Percentiles rank a stretch among this genome's conserved stretches.
Evolutionary conservation across 495 filamentous ascomycete species (phyloP).

Genomic region (Hyaloscypha finlandica): DNA sequence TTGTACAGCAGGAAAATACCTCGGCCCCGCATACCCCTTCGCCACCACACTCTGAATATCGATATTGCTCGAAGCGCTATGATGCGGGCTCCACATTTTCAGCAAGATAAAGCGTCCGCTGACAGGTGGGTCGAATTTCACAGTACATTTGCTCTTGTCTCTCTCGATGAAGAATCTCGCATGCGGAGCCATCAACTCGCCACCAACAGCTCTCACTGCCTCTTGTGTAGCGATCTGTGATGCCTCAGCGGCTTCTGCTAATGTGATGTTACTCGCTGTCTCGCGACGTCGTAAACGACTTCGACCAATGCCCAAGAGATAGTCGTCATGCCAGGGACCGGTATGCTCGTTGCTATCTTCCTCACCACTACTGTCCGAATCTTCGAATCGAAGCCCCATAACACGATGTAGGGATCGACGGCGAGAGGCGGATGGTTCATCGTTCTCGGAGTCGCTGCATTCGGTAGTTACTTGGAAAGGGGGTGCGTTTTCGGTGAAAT

Average conservation of each 20-base stretch:
- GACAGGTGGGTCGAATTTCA: conserved; percentile 87
- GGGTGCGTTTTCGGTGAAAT: conserved; percentile 45
- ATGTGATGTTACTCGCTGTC: conserved; percentile 42
- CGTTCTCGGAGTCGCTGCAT: conserved; percentile 54
- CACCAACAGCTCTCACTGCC: conserved; percentile 54
- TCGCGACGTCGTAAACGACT: conserved; percentile 30
- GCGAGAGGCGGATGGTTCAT: conserved; percentile 35
- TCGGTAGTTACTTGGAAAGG: conserved; percentile 52
- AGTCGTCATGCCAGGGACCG: conserved; percentile 33
- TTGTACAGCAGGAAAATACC: conserved; percentile 67
- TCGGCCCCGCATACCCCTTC: conserved; percentile 79
- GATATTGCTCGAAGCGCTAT: conserved; percentile 58
- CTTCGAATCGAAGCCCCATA: conserved; percentile 42
- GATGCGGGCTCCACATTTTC: conserved; percentile 80
- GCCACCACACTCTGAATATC: conserved; percentile 82
- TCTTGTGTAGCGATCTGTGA: conserved; percentile 54
- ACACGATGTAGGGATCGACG: conserved; percentile 33
- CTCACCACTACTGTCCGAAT: conserved; percentile 49
- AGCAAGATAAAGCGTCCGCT: conserved; percentile 79
- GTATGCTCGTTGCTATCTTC: conserved; percentile 31
- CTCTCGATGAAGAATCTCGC: conserved; percentile 78
- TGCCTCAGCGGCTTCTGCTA: conserved; percentile 53
- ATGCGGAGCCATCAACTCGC: conserved; percentile 64
- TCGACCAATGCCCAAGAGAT: conserved; percentile 23
- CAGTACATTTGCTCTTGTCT: conserved; percentile 79